Evolutionary conservation across 106 monocot genomes (phyloP).

Genomic region (Ottelia alismoides): DNA sequence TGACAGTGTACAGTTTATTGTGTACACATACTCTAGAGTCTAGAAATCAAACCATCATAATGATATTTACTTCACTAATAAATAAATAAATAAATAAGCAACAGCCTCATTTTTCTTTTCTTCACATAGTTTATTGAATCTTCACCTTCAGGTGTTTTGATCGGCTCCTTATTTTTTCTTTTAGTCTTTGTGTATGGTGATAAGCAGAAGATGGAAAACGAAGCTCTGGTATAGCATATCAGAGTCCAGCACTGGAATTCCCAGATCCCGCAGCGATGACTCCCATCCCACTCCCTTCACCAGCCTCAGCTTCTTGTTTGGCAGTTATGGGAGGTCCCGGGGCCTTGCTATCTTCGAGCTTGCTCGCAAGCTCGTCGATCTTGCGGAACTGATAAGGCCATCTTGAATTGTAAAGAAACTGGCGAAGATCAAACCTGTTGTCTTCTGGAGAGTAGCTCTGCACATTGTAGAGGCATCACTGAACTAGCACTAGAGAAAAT

Average conservation of each 20-base stretch:
- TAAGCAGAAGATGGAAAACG: too few species aligned
- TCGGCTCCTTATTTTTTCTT: too few species aligned
- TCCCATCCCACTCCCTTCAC: conserved; percentile 47
- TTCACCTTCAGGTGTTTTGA: too few species aligned
- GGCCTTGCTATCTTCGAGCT: conserved; percentile 21
- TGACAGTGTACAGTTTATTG: too few species aligned
- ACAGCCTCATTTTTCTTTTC: too few species aligned
- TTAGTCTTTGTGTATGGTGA: too few species aligned
- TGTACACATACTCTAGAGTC: too few species aligned
- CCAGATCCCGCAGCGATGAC: conserved; percentile 57
- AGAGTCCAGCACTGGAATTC: conserved; percentile 43
- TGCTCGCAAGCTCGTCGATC: conserved; percentile 68
- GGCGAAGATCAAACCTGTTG: conserved; percentile 93
- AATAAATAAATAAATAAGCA: too few species aligned
- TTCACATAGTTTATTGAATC: too few species aligned
- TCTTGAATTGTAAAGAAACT: conserved; percentile 90
- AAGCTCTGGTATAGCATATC: too few species aligned
- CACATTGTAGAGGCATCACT: background rate
- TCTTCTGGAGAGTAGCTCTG: conserved; percentile 99
- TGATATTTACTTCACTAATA: too few species aligned
- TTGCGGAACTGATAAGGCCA: conserved; percentile 97
- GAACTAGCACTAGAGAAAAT: background rate
- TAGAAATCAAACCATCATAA: too few species aligned
- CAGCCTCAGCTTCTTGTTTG: conserved; percentile 6
- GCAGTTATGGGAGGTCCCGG: background rate